Evolutionary conservation across 1,284 basidiomycete genomes (phyloP), one percentile per base, ranked within the genome.

Genomic region (Rhizopogon parksii): DNA sequence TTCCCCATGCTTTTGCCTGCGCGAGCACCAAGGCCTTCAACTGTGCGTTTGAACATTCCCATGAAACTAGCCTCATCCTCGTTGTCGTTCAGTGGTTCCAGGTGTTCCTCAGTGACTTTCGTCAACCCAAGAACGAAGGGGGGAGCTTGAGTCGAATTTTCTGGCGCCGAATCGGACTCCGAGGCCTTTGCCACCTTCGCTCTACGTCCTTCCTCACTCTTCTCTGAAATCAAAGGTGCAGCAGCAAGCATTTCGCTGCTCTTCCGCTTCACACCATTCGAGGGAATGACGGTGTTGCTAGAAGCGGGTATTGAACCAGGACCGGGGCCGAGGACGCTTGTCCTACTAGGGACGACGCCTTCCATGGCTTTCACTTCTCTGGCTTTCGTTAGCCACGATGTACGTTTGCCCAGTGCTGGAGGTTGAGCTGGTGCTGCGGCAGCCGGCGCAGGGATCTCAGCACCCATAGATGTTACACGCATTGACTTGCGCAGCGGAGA

Each of bases 321-420:
- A 36, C 49, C 36, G 27, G 56, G 48, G 3, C 56, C 59, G 36
- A 62, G 49, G 30, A 62, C 57, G 49, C 58, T 68, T 3, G 67
- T 56, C 45, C 76, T 75, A 60, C 75, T 78, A 21, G 19, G 42
- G 3, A 61, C 63, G 11, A 72, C 72, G 32, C 68, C 72, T 57
- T 86, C 86, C 59, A 83, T 65, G 4, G 85, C 83, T 58, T 88
- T 88, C 19, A 76, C 82, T 61, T 88, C 86, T 38, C 85, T 75
- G 11, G 82, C 84, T 59, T 85, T 87, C 62, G 78, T 79, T 50
- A 90, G 64, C 87, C 88, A 89, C 0, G 87, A 90, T 11, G 84
- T 82, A 24, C 87, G 78, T 58, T 85, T 86, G 3, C 77, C 78
- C 11, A 71, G 59, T 9, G 68, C 71, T 15, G 67, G 55, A 6